Percentiles rank a stretch among this genome's conserved stretches.
Evolutionary conservation across 148 eudicot genomes (phyloP).

Genomic region (Cornus kousa): DNA sequence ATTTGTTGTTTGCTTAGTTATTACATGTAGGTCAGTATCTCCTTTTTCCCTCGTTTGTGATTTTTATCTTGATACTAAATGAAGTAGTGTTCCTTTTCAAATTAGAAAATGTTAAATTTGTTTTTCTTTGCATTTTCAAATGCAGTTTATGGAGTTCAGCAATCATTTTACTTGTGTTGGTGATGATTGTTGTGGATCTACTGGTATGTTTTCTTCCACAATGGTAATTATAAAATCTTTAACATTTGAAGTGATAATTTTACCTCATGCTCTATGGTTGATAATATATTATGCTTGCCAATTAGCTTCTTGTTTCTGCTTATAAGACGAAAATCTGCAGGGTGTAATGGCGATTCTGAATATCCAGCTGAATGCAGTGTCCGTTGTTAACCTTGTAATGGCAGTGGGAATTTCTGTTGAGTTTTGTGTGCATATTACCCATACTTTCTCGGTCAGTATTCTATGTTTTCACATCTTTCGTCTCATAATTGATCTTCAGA

Average conservation of each 20-base stretch:
- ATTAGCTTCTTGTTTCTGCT: constrained; percentile 14
- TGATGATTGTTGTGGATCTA: constrained; percentile 88
- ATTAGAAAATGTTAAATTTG: background rate
- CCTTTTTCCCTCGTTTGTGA: constrained; percentile 8
- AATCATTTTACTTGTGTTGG: constrained; percentile 77
- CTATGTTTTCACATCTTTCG: constrained; percentile 11
- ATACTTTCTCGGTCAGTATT: constrained; percentile 90
- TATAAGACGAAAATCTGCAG: constrained; percentile 43
- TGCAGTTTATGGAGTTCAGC: constrained; percentile 92
- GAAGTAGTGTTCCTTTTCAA: background rate
- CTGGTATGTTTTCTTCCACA: constrained; percentile 53
- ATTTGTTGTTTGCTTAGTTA: constrained; percentile 74
- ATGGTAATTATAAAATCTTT: background rate
- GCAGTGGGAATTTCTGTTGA: constrained; percentile 97
- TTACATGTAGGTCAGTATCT: constrained; percentile 85
- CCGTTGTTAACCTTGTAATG: constrained; percentile 98
- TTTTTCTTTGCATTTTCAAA: constrained; percentile 13
- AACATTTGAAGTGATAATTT: background rate
- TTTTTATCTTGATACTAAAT: constrained; percentile 9
- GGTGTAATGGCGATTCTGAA: constrained; percentile 93
- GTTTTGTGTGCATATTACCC: constrained; percentile 98
- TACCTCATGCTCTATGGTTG: background rate
- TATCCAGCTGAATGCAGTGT: constrained; percentile 95
- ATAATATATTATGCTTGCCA: background rate
- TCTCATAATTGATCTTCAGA: background rate